Evolutionary conservation across 257 asterid species (phyloP).

Genomic region (Verbena officinalis): DNA sequence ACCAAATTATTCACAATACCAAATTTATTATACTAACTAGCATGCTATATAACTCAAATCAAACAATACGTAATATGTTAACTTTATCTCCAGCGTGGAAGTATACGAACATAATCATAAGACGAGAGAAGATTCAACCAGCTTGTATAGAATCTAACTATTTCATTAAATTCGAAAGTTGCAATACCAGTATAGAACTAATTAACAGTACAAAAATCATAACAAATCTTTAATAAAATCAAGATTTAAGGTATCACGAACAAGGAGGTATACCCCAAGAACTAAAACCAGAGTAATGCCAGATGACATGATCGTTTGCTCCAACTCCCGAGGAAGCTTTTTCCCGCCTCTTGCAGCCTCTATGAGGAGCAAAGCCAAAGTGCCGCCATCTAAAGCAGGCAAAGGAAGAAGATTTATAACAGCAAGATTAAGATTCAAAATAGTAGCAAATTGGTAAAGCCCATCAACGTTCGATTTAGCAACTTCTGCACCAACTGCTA

Average conservation of each 20-base stretch:
- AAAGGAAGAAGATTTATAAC: slow-evolving; percentile 93
- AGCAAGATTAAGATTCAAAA: slow-evolving; percentile 87
- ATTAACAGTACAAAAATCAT: slow-evolving; percentile 41
- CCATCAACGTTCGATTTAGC: slow-evolving; percentile 92
- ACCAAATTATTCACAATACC: background rate
- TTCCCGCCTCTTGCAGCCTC: slow-evolving; percentile 98
- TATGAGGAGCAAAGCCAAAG: slow-evolving; percentile 77
- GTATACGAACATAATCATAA: slow-evolving; percentile 17
- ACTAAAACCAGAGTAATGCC: slow-evolving; percentile 74
- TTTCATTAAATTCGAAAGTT: slow-evolving; percentile 9
- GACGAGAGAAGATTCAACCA: background rate
- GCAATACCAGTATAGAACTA: slow-evolving; percentile 2
- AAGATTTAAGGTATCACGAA: slow-evolving; percentile 87
- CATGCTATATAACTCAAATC: slow-evolving; percentile 11
- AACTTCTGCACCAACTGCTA: slow-evolving; percentile 97
- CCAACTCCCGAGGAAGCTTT: slow-evolving; percentile 83
- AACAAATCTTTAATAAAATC: slow-evolving; percentile 77
- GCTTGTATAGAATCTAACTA: slow-evolving; percentile 16
- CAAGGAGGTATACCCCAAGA: slow-evolving; percentile 83
- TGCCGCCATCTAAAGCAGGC: slow-evolving; percentile 95
- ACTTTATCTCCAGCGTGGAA: slow-evolving; percentile 8
- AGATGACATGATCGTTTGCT: slow-evolving; percentile 90
- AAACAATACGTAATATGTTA: slow-evolving; percentile 10
- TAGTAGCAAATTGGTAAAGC: slow-evolving; percentile 89
- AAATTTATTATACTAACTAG: background rate